phyloP scores from a whole-genome alignment of 2,329 filamentous ascomycete genomes.

The Aspergillus sp. region DNA sequence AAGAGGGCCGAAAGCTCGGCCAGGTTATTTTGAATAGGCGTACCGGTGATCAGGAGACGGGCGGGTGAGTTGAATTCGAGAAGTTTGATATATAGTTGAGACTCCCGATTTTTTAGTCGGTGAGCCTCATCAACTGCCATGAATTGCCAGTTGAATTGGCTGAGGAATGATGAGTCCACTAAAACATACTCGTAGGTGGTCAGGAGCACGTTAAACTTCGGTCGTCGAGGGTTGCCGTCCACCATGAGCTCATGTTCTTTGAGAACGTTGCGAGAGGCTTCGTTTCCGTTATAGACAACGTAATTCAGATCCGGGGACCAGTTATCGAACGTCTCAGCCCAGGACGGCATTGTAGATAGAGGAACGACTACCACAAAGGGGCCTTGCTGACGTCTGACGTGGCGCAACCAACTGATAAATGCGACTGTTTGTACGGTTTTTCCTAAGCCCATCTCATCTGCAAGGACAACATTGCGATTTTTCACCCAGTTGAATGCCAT shows the following conservation, averaged over 20 bases:
- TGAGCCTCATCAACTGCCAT: conserved; percentile 96
- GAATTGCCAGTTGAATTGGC: conserved; percentile 95
- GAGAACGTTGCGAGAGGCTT: conserved; percentile 81
- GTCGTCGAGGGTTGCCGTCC: conserved; percentile 81
- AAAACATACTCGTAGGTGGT: conserved; percentile 98
- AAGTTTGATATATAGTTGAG: conserved; percentile 84
- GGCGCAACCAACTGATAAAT: conserved; percentile 95
- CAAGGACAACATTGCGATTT: conserved; percentile 92
- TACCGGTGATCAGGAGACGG: conserved; percentile 91
- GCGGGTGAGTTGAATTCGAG: conserved; percentile 84
- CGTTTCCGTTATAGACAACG: conserved; percentile 91
- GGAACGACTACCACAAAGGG: conserved; percentile 97
- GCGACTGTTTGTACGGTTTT: conserved; percentile 98
- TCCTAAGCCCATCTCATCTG: conserved; percentile 97
- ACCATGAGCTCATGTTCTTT: conserved; percentile 85
- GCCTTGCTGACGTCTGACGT: conserved; percentile 84
- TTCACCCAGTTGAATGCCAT: conserved; percentile 94
- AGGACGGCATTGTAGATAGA: conserved; percentile 93
- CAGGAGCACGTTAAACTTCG: conserved; percentile 95
- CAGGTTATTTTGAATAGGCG: conserved; percentile 94
- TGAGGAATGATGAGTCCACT: conserved; percentile 78
- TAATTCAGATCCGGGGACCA: conserved; percentile 98
- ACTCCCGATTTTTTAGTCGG: conserved; percentile 92
- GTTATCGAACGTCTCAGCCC: conserved; percentile 95
- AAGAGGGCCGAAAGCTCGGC: conserved; percentile 89